phyloP scores from a whole-genome alignment of 2,329 filamentous ascomycete species.

The Sporothrix dimorphospora region DNA sequence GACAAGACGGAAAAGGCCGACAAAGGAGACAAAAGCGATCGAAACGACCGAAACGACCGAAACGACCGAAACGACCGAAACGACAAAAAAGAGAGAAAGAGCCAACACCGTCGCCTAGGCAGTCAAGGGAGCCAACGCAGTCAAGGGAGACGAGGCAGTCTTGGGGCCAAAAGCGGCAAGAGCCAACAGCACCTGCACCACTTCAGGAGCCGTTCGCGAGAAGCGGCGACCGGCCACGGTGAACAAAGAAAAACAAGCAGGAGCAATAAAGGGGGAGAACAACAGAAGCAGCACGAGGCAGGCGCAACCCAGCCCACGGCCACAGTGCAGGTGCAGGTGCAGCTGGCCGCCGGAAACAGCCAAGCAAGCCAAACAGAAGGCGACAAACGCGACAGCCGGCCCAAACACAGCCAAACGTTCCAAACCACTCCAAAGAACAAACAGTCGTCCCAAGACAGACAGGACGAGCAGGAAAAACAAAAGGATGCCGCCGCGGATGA shows the following conservation, averaged over 20 bases:
- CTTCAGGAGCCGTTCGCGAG: too few species aligned
- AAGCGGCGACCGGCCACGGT: background rate
- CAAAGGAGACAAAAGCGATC: slow-evolving; percentile 4
- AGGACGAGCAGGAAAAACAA: background rate
- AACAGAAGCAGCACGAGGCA: background rate
- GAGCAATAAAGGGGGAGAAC: background rate
- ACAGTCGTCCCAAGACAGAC: background rate
- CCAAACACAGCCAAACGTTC: background rate
- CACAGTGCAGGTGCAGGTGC: background rate
- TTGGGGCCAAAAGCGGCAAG: slow-evolving; percentile 5
- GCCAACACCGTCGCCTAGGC: background rate
- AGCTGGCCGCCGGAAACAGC: slow-evolving; percentile 21
- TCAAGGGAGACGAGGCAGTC: slow-evolving; percentile 11
- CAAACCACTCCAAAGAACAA: background rate
- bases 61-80: background rate
- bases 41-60: background rate
- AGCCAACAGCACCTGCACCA: background rate
- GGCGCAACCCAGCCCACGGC: background rate
- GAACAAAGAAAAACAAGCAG: background rate
- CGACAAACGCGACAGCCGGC: slow-evolving; percentile 2
- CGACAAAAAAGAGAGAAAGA: background rate
- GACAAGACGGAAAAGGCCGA: background rate
- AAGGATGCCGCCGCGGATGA: background rate
- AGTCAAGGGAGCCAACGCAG: slow-evolving; percentile 15
- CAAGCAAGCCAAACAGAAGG: background rate